Percentiles rank a stretch among this genome's conserved stretches.
phyloP scores from a whole-genome alignment of 768 basidiomycete species.

The Sporobolomyces phaffii region DNA sequence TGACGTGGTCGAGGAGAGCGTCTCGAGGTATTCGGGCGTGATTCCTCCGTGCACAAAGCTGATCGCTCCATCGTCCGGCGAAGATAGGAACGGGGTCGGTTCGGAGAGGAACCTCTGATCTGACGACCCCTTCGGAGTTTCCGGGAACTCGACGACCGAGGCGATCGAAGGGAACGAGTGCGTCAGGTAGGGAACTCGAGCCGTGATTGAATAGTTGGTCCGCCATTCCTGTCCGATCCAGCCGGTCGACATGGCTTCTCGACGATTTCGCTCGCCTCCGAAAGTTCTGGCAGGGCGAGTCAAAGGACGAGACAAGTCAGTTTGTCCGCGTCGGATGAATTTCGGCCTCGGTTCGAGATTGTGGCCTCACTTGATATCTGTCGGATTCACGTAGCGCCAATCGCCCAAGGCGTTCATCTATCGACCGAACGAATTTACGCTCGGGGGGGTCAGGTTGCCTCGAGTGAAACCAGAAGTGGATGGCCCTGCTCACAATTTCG shows the following conservation, averaged over 20 bases:
- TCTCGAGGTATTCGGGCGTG: constrained; percentile 61
- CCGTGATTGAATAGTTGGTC: constrained; percentile 70
- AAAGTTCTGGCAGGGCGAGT: constrained; percentile 1
- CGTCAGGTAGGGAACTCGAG: constrained; percentile 58
- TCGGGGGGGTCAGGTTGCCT: too few relatives aligned
- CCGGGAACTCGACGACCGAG: constrained; percentile 63
- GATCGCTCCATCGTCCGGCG: constrained; percentile 62
- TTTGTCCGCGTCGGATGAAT: too few relatives aligned
- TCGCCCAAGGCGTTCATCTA: constrained; percentile 23
- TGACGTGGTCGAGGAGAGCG: constrained; percentile 50
- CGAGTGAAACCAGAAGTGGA: too few relatives aligned
- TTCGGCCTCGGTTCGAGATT: too few relatives aligned
- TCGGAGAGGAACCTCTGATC: constrained; percentile 42
- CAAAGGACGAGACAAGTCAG: too few relatives aligned
- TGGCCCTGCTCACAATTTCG: constrained; percentile 98
- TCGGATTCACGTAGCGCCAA: constrained; percentile 36
- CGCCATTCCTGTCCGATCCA: constrained; percentile 54
- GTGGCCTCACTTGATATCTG: constrained; percentile 4
- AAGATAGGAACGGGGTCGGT: too few relatives aligned
- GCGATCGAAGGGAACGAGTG: constrained; percentile 54
- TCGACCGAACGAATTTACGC: constrained; percentile 9
- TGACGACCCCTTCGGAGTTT: constrained; percentile 43
- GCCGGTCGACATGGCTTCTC: constrained; percentile 33
- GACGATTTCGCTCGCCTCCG: constrained; percentile 28
- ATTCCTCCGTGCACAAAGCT: constrained; percentile 94